phyloP scores from a whole-genome alignment of 2,329 filamentous ascomycete species.

The Aspergillus sp. region DNA sequence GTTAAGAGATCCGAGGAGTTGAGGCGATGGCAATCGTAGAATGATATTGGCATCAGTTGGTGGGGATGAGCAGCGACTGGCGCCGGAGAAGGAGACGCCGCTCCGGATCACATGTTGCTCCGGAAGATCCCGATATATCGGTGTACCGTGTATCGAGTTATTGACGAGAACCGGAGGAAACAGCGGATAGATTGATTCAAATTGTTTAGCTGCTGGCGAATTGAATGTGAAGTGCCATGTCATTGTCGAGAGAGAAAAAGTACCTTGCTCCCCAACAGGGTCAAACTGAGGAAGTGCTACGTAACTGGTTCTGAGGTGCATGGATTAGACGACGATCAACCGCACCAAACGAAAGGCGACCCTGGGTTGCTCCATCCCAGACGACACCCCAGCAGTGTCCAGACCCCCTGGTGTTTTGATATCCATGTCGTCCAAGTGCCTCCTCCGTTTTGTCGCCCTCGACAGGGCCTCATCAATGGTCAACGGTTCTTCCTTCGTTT shows the following conservation, averaged over 20 bases:
- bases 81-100: background rate
- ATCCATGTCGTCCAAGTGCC: background rate
- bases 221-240: background rate
- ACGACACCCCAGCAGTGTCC: background rate
- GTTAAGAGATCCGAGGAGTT: too few species aligned
- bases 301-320: background rate
- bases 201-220: background rate
- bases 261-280: too few species aligned
- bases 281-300: too few species aligned
- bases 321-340: slow-evolving; percentile 1
- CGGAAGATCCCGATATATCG: slow-evolving; percentile 3
- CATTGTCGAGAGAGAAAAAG: too few species aligned
- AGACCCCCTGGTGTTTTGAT: background rate
- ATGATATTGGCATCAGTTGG: too few species aligned
- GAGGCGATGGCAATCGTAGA: too few species aligned
- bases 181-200: background rate
- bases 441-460: background rate
- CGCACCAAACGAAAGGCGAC: background rate
- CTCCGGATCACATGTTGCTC: slow-evolving; percentile 4
- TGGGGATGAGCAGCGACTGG: background rate
- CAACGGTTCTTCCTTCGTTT: background rate
- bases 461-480: background rate
- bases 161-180: background rate
- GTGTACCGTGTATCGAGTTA: background rate
- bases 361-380: background rate